These are phyloP conservation scores for Arachis stenosperma DNA, from an alignment of 306 rosid genomes.

Conservation along the genomic window DNA sequence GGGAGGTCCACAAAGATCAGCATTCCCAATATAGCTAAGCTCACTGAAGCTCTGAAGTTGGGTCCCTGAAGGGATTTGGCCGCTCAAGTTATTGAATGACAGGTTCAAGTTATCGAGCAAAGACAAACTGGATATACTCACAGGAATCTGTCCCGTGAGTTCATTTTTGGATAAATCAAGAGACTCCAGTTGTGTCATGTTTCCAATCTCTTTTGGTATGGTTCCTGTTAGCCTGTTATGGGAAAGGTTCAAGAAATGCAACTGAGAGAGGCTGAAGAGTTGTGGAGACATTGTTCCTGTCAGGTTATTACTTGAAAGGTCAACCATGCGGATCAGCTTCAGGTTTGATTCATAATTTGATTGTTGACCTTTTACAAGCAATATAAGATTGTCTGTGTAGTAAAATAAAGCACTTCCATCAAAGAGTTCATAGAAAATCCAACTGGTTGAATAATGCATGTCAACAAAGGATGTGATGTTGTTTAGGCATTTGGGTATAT, in stretches of 20 bases:
- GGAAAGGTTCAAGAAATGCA: constrained; percentile 35
- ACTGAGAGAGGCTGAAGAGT: neutral
- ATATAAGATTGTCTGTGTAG: neutral
- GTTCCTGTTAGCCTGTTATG: constrained; percentile 19
- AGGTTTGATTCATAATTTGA: neutral
- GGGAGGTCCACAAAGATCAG: no score
- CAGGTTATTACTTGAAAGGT: constrained; percentile 21
- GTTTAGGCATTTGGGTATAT: neutral
- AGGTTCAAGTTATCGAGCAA: constrained; percentile 38
- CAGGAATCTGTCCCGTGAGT: constrained; percentile 41
- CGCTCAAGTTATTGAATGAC: constrained; percentile 30
- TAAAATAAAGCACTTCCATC: rapidly evolving
- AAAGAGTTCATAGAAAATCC: neutral
- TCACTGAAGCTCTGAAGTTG: no score
- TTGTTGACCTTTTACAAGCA: constrained; percentile 3
- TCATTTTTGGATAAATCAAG: constrained; percentile 35
- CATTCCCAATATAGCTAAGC: no score
- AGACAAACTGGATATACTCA: constrained; percentile 12
- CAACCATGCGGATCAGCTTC: neutral
- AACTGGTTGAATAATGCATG: no score
- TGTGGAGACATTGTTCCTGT: neutral
- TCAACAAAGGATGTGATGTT: neutral
- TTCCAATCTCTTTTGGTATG: constrained; percentile 16
- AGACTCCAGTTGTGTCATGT: constrained; percentile 36
- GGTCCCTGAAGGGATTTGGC: no score